Base-by-base conservation (phyloP, 495 filamentous ascomycete genomes). In the Lineolata rhizophorae region DNA sequence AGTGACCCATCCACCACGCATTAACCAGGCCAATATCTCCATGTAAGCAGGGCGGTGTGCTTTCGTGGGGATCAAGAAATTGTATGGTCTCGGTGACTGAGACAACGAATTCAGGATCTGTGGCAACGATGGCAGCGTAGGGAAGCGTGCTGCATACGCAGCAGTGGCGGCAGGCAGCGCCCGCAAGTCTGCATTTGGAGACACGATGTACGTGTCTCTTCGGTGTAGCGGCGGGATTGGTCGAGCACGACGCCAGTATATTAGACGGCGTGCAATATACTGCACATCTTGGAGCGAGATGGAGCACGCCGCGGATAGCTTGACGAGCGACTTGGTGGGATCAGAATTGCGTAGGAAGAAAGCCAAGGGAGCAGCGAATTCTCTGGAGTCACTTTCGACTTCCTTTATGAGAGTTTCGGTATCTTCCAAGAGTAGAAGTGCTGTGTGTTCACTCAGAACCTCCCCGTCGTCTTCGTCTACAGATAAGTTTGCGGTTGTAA, bases 231-330 rank as follows among this genome's bases (percentile, higher is more conserved):
- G 87, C 8, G 82, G 79, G 35, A 97, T 91, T 18, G 84, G 74
- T 22, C 85, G 76, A 21, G 84, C 87, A 31, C 81, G 72, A 19
- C 87, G 67, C 82, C 83, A 94, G 55, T 85, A 90, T 26, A 95
- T 81, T 31, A 97, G 70, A 52, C 95, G 85, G 28, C 76, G 72
- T 8, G 83, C 81, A 30, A 90, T 69, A 44, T 76, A 65, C 35
- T 83, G 76, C 38, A 94, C 75, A 21, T 87, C 76, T 3, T 64
- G 55, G 4, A 87, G 62, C 2, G 76, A 65, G 21, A 94, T 74
- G 5, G 67, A 60, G 27, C 76, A 72, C 22, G 59, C 62, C 15
- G 70, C 66, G 14, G 76, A 76, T 14, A 91, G 74, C 34, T 57
- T 52, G 20, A 37, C 41, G 2, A 57, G 38, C 5, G 81, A 91